Percentiles rank a stretch among this genome's conserved stretches.
These are phyloP conservation scores for Colletotrichum sp. DNA, from an alignment of 2,329 filamentous ascomycete genomes.

Conservation along the genomic window DNA sequence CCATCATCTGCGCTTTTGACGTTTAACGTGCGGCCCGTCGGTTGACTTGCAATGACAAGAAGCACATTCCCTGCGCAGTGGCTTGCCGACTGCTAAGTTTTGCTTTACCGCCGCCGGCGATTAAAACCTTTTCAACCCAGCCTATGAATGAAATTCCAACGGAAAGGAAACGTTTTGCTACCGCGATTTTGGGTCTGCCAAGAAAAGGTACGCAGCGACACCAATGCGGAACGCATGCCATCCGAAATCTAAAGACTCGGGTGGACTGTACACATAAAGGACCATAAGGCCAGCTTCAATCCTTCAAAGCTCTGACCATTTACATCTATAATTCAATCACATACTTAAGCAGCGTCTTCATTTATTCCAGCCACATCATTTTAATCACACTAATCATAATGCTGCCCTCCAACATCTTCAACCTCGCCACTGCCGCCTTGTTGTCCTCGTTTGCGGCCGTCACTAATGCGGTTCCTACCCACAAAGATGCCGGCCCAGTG, in stretches of 20 bases:
- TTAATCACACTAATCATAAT: background rate
- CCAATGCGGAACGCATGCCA: background rate
- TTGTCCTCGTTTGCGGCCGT: background rate
- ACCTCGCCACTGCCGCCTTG: background rate
- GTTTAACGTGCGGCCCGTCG: background rate
- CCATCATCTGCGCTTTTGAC: background rate
- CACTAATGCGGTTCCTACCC: background rate
- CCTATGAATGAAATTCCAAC: background rate
- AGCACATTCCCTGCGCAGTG: background rate
- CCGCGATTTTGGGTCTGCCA: background rate
- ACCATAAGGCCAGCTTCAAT: background rate
- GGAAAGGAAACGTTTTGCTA: background rate
- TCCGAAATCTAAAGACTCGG: background rate
- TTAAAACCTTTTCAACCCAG: background rate
- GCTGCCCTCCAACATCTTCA: background rate
- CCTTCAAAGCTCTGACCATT: background rate
- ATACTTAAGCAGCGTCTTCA: background rate
- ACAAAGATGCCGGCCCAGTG: background rate
- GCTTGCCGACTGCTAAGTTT: background rate
- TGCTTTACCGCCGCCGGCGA: background rate
- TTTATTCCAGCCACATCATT: background rate
- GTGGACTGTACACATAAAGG: background rate
- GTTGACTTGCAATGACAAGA: background rate
- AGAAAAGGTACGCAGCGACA: background rate
- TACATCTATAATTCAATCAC: accelerated